Conservation (phyloP, 345 rosid species). For the Citrus australasica region DNA sequence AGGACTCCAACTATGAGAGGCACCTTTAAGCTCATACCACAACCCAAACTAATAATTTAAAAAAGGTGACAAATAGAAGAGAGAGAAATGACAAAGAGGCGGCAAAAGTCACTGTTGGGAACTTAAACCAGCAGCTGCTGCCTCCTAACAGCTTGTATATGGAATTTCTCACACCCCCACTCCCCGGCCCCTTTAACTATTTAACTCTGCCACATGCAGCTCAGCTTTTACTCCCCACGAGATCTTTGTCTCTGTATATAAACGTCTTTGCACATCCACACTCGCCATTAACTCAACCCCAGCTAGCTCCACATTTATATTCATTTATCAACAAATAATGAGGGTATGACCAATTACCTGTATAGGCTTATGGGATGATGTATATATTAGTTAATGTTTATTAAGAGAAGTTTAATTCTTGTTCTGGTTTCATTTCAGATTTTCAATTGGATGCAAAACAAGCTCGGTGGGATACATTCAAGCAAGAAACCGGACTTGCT, state of each 20-base stretch:
- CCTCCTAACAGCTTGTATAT: slow-evolving; percentile 21
- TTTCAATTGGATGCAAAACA: slow-evolving; percentile 72
- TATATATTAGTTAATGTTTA: not conserved
- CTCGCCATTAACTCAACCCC: not conserved
- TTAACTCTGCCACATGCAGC: slow-evolving; percentile 9
- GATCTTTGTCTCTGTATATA: slow-evolving; percentile 1
- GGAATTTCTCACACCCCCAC: slow-evolving; percentile 17
- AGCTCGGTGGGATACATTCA: slow-evolving; percentile 26
- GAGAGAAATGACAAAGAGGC: not conserved
- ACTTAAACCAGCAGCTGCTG: slow-evolving; percentile 41
- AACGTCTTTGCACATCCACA: not conserved
- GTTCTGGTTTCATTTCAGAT: slow-evolving; percentile 34
- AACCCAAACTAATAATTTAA: not conserved
- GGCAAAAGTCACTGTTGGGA: slow-evolving; percentile 39
- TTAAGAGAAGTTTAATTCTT: not conserved
- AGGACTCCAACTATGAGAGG: too few relatives aligned
- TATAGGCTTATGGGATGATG: not conserved
- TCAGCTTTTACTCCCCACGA: slow-evolving; percentile 9
- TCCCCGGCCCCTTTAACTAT: not conserved
- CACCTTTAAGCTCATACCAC: accelerated
- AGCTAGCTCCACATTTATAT: too few relatives aligned
- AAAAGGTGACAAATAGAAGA: slow-evolving; percentile 16
- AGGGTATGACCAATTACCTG: slow-evolving; percentile 21
- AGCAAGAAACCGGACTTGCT: slow-evolving; percentile 20
- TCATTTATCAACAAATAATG: not conserved